Conservation (phyloP, 768 basidiomycete genomes). For the Galerina marginata region DNA sequence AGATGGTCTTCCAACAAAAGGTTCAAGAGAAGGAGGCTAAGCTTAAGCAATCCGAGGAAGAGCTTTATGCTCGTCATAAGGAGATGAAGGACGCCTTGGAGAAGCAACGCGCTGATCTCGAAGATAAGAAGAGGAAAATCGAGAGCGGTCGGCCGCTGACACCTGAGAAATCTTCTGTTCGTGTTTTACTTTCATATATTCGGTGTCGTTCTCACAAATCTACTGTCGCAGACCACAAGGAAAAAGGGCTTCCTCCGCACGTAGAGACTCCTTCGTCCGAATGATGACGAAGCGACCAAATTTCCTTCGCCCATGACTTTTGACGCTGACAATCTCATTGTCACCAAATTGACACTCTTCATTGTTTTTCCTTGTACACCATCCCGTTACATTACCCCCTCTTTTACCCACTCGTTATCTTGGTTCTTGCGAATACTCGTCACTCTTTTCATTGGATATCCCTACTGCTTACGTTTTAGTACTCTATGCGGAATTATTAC, state of each 20-base stretch:
- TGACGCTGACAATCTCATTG: conserved; percentile 30
- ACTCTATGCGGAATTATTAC: conserved; percentile 49
- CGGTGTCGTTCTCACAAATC: conserved; percentile 19
- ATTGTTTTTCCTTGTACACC: conserved; percentile 43
- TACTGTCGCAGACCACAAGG: conserved; percentile 52
- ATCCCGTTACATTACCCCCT: conserved; percentile 40
- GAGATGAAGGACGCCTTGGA: conserved; percentile 99
- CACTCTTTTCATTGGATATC: conserved; percentile 67
- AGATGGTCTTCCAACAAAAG: conserved; percentile 99
- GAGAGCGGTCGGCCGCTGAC: conserved; percentile 95
- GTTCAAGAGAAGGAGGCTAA: conserved; percentile 99
- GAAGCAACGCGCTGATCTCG: conserved; percentile 93
- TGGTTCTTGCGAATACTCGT: conserved; percentile 59
- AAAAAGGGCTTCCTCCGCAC: conserved; percentile 82
- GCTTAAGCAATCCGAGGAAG: conserved; percentile 98
- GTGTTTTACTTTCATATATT: conserved; percentile 34
- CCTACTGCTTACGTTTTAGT: conserved; percentile 56
- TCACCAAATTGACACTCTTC: conserved; percentile 29
- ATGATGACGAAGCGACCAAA: conserved; percentile 31
- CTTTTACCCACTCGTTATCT: conserved; percentile 48
- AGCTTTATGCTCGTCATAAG: conserved; percentile 96
- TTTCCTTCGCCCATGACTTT: conserved; percentile 25
- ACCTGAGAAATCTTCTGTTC: conserved; percentile 88
- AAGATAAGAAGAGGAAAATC: conserved; percentile 97
- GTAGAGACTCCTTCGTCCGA: conserved; percentile 41